Conservation (phyloP, 768 basidiomycete genomes). For the Nidularia pulvinata region DNA sequence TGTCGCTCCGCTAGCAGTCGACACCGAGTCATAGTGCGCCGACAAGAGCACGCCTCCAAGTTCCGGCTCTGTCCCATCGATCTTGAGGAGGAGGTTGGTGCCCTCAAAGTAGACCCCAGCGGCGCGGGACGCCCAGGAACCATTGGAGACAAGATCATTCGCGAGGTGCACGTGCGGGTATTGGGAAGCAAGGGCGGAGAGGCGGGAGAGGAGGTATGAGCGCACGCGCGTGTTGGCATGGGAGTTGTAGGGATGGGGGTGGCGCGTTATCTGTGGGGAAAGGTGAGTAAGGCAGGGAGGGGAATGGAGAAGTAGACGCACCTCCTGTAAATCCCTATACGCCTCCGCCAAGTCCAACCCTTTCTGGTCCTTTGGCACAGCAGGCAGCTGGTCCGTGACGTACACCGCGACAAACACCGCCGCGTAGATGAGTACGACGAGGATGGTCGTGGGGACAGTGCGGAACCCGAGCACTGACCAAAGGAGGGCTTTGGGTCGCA, state of each 20-base stretch:
- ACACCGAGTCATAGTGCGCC: conserved; percentile 83
- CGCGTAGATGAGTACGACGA: conserved; percentile 4
- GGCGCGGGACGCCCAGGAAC: conserved; percentile 39
- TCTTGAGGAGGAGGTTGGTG: conserved; percentile 65
- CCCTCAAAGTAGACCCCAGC: conserved; percentile 59
- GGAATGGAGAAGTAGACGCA: conserved; percentile 1
- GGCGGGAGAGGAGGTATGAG: conserved; percentile 52
- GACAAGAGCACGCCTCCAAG: conserved; percentile 65
- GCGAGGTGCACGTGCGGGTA: conserved; percentile 40
- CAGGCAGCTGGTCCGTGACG: conserved; percentile 6
- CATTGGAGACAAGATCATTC: conserved; percentile 40
- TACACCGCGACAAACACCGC: conserved; percentile 6
- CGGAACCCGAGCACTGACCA: conserved; percentile 2
- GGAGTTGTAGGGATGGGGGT: conserved; percentile 79
- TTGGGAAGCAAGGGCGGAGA: conserved; percentile 41
- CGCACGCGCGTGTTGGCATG: conserved; percentile 74
- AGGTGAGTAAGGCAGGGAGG: conserved; percentile 8
- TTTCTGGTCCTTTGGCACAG: conserved; percentile 5
- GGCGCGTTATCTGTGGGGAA: conserved; percentile 50
- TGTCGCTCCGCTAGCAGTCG: conserved; percentile 72
- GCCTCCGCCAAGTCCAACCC: conserved; percentile 6
- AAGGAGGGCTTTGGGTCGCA: not conserved
- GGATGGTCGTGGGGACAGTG: conserved; percentile 3
- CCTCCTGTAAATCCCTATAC: conserved; percentile 10
- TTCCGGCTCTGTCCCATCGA: conserved; percentile 47